Base-by-base conservation (phyloP, 176 grass and related monocot genomes). In the Oryza meridionalis region DNA sequence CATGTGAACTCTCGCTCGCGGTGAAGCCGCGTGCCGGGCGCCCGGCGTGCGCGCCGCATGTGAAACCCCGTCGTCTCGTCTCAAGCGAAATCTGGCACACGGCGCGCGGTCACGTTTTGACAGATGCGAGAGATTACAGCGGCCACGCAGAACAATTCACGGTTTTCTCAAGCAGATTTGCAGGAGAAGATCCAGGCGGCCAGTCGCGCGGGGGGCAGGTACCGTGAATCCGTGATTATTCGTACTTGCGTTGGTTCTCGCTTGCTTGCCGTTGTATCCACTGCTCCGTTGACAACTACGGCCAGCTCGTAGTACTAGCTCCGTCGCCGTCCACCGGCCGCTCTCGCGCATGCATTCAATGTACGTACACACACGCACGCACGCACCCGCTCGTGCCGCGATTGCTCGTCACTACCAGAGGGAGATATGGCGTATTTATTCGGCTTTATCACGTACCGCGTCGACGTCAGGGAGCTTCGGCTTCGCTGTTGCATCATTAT, bases 251-350 rank as follows among this genome's bases (percentile, higher is more conserved):
- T 4, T 15, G 38, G 5, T 55, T 55, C 16, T 55, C 17, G 1
- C 58, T 82, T 77, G 73, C 83, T 67, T 90, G 79, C 79, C 84
- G 84, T 78, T 47, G 73, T 86, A 22, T 90, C 84, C 74, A 90
- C 79, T 67, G 79, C 79, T 86, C 67, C 14, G 68, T 73, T 73
- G 88, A 82, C 78, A 62, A 46, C 59, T 73, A 59, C 83, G 55
- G 58, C 2, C 83, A 9, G 21, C 9, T 43, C 7, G 1, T 43
- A 43, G 9, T 43, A 29, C 27, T 29, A 43, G 17, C 44, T 67
- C 24, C 45, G 27, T 73, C 42, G 13, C 77, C 69, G 59, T 32
- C 62, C 44, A 42, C 46, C 69, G 38, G 15, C 62, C 19, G 9
- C 33, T 21, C 22, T 19, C 29, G 25, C 9, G 25, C 35, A 6